Percentiles rank a stretch among this genome's conserved stretches.
These are phyloP conservation scores for Blastobotrys americana DNA, from an alignment of 805 yeast species.

Conservation along the genomic window DNA sequence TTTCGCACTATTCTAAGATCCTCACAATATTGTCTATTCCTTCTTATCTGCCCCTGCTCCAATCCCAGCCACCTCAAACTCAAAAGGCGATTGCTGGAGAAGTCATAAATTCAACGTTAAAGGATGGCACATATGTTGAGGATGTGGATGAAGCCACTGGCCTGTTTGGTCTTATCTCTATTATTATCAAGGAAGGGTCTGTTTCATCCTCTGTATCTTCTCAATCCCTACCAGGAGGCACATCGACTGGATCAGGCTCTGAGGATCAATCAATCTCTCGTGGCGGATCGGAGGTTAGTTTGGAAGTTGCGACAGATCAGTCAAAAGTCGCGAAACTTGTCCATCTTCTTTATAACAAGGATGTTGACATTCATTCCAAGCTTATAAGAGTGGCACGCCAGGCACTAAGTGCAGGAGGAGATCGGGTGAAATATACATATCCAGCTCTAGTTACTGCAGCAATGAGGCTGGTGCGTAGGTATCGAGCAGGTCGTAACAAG, in stretches of 20 bases:
- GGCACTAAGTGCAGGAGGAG: conserved; percentile 46
- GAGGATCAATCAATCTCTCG: conserved; percentile 1
- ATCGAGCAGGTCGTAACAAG: conserved; percentile 23
- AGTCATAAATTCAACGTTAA: conserved; percentile 52
- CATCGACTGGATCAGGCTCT: conserved; percentile 10
- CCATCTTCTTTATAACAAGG: conserved; percentile 50
- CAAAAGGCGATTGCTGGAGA: conserved; percentile 54
- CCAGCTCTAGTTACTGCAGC: conserved; percentile 66
- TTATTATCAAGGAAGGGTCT: conserved; percentile 41
- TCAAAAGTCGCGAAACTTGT: conserved; percentile 53
- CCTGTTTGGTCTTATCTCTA: conserved; percentile 50
- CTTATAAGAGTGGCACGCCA: conserved; percentile 41
- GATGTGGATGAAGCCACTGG: conserved; percentile 48
- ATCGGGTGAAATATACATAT: conserved; percentile 55
- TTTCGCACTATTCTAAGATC: conserved; percentile 26
- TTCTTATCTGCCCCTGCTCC: conserved; percentile 47
- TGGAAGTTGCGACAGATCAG: conserved; percentile 26
- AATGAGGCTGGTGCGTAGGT: conserved; percentile 51
- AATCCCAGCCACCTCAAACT: conserved; percentile 42
- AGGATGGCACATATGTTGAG: conserved; percentile 32
- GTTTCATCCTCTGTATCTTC: conserved; percentile 15
- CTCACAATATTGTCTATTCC: conserved; percentile 34
- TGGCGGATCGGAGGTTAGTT: conserved; percentile 2
- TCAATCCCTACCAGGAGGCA: conserved; percentile 20
- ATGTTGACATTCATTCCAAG: conserved; percentile 41